Evolutionary conservation across 345 rosid genomes (phyloP).

Genomic region (Laguncularia racemosa): DNA sequence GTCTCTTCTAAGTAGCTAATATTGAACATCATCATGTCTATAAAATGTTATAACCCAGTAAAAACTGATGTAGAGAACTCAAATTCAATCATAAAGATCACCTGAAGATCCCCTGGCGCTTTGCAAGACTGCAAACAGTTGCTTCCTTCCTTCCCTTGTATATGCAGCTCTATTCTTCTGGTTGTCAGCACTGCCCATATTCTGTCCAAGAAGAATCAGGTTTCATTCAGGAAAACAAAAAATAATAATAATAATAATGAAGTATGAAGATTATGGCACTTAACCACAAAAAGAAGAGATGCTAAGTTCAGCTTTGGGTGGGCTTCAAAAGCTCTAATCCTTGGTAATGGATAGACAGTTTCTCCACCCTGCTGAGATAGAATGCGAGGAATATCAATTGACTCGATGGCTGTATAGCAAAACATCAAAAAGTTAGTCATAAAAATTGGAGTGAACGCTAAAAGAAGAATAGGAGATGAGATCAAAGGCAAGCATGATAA

Average conservation of each 20-base stretch:
- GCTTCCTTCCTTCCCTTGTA: conserved; percentile 95
- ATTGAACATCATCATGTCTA: too few relatives aligned
- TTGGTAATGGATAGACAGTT: conserved; percentile 89
- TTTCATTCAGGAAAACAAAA: conserved; percentile 8
- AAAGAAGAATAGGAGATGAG: neutral
- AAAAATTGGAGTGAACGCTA: conserved; percentile 7
- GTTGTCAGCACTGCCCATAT: conserved; percentile 48
- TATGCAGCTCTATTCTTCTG: conserved; percentile 69
- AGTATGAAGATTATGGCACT: conserved; percentile 17
- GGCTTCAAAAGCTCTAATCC: conserved; percentile 74
- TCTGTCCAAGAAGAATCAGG: conserved; percentile 39
- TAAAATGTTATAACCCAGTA: neutral
- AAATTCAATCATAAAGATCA: conserved; percentile 12
- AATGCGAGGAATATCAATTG: conserved; percentile 78
- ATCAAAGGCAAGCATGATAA: too few relatives aligned
- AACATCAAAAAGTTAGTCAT: neutral
- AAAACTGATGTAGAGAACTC: neutral
- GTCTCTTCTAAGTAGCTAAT: too few relatives aligned
- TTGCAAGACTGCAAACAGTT: conserved; percentile 93
- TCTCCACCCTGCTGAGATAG: conserved; percentile 97
- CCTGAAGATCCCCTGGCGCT: conserved; percentile 99
- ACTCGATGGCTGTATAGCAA: conserved; percentile 67
- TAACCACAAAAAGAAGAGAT: conserved; percentile 85
- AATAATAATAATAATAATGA: neutral
- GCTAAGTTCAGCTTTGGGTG: conserved; percentile 91